These are phyloP conservation scores for Mortierella sp. DNA, from an alignment of 371 early-diverging fungal species.

Conservation along the genomic window DNA sequence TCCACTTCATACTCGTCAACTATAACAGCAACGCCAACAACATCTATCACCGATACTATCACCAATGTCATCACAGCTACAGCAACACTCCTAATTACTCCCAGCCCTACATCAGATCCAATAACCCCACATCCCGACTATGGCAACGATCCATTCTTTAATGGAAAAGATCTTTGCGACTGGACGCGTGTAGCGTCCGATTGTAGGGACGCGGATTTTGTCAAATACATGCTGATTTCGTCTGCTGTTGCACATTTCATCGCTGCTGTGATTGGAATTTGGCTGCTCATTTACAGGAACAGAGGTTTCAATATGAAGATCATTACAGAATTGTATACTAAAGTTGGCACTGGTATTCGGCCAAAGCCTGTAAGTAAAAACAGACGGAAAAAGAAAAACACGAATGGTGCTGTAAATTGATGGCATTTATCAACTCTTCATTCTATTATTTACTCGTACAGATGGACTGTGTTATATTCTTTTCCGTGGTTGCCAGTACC, in stretches of 20 bases:
- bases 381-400: not conserved
- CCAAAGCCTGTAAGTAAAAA: slow-evolving; percentile 52
- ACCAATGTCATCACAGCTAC: slow-evolving; percentile 3
- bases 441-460: slow-evolving; percentile 3
- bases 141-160: not conserved
- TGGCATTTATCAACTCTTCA: not conserved
- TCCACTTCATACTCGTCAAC: not conserved
- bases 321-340: slow-evolving; percentile 41
- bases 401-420: not conserved
- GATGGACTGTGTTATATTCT: slow-evolving; percentile 56
- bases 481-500: slow-evolving; percentile 26
- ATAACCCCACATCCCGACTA: too few relatives aligned
- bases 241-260: slow-evolving; percentile 34
- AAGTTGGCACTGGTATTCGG: slow-evolving; percentile 44
- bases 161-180: slow-evolving; percentile 29
- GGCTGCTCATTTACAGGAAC: slow-evolving; percentile 46
- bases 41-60: slow-evolving; percentile 20
- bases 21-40: slow-evolving; percentile 3
- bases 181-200: slow-evolving; percentile 33
- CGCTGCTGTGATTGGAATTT: slow-evolving; percentile 29
- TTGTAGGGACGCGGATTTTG: slow-evolving; percentile 44
- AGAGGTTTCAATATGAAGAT: slow-evolving; percentile 44
- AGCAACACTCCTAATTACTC: not conserved
- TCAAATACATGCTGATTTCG: slow-evolving; percentile 29
- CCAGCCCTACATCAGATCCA: not conserved